Evolutionary conservation across 108 stramenopile species (phyloP).

Genomic region (Heterococcus sp.): DNA sequence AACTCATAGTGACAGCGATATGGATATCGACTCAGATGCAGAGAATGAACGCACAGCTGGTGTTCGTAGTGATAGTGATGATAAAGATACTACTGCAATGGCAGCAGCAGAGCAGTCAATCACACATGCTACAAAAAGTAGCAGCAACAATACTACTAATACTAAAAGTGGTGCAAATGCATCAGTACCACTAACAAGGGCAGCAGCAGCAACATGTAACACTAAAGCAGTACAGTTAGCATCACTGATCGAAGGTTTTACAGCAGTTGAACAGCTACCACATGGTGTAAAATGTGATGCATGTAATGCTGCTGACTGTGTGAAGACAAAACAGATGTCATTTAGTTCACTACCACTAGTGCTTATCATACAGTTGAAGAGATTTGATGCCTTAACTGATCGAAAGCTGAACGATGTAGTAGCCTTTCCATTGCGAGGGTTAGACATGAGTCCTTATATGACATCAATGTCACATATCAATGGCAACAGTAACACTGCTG

Average conservation of each 20-base stretch:
- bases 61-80: neutral
- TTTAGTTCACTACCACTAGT: constrained; percentile 40
- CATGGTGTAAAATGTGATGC: constrained; percentile 29
- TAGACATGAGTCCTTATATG: constrained; percentile 41
- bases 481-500: neutral
- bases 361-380: constrained; percentile 42
- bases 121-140: neutral
- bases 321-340: constrained; percentile 47
- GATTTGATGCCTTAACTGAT: constrained; percentile 39
- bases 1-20: too few species aligned
- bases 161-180: neutral
- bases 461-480: constrained; percentile 8
- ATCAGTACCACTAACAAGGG: neutral
- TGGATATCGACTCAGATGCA: too few species aligned
- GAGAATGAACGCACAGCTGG: neutral
- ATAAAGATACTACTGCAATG: too few species aligned
- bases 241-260: constrained; percentile 32
- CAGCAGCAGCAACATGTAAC: too few species aligned
- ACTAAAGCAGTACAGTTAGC: too few species aligned
- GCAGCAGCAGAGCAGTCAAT: too few species aligned
- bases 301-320: constrained; percentile 11
- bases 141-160: neutral
- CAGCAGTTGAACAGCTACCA: constrained; percentile 23
- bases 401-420: constrained; percentile 12
- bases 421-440: constrained; percentile 32